Conservation (phyloP, 2,329 filamentous ascomycete species). For the Diaporthe destruens region DNA sequence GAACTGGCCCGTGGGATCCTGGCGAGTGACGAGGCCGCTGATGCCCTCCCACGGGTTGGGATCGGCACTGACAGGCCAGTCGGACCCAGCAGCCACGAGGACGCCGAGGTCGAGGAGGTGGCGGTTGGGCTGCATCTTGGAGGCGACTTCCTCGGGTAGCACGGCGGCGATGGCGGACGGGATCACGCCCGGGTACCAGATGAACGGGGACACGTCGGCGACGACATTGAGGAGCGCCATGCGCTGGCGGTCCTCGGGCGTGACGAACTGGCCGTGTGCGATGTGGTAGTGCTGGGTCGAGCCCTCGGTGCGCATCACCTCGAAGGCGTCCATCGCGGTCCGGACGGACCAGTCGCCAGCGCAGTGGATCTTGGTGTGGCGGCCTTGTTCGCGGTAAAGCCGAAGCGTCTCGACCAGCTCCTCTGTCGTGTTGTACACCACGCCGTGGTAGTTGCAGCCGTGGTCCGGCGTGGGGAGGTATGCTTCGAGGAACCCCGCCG, state of each 20-base stretch:
- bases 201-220: conserved; percentile 1
- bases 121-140: conserved; percentile 10
- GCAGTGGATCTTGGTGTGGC: neutral
- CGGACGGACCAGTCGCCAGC: neutral
- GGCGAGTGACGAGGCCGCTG: neutral
- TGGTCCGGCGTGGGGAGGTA: neutral
- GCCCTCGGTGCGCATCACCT: neutral
- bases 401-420: neutral
- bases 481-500: neutral
- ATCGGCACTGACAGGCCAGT: conserved; percentile 6
- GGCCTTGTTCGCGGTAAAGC: neutral
- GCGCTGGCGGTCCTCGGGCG: neutral
- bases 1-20: neutral
- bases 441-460: conserved; percentile 2
- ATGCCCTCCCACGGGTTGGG: conserved; percentile 3
- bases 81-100: neutral
- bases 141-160: neutral
- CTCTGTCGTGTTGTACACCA: neutral
- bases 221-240: neutral
- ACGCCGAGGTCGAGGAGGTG: neutral
- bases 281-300: neutral
- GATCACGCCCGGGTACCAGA: conserved; percentile 7
- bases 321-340: neutral
- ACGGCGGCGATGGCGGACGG: neutral
- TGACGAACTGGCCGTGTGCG: conserved; percentile 10